Evolutionary conservation across 2,329 filamentous ascomycete genomes (phyloP).

Genomic region (Torrubiellomyces zombiae): DNA sequence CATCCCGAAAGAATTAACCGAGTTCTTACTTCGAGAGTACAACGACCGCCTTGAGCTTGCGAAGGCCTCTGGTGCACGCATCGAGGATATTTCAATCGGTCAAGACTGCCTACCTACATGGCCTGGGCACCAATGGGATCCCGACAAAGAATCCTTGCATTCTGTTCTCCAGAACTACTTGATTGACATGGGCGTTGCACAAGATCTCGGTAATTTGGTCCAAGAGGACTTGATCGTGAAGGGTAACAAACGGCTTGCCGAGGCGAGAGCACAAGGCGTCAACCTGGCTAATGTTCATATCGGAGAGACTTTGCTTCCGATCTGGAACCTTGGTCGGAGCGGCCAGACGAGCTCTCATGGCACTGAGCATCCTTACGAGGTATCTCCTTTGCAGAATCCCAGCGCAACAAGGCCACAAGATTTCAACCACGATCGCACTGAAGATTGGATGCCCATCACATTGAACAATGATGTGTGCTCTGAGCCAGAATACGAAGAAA

Average conservation of each 20-base stretch:
- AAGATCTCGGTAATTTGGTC: constrained; percentile 7
- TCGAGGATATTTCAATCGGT: constrained; percentile 10
- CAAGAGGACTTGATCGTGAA: constrained; percentile 10
- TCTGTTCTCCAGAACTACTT: constrained; percentile 10
- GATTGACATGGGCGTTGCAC: constrained; percentile 5
- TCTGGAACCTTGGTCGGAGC: constrained; percentile 8
- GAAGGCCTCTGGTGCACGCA: constrained; percentile 2
- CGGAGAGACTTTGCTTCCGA: constrained; percentile 12
- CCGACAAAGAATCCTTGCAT: constrained; percentile 9
- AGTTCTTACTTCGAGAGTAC: constrained; percentile 8
- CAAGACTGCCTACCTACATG: constrained; percentile 15
- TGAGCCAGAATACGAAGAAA: constrained; percentile 6
- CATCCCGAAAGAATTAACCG: constrained; percentile 7
- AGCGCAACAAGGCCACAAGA: too few species aligned
- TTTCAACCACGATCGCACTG: too few species aligned
- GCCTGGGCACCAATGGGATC: constrained; percentile 10
- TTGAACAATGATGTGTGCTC: constrained; percentile 9
- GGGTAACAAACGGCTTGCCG: constrained; percentile 10
- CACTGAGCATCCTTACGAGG: too few species aligned
- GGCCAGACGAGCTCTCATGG: too few species aligned
- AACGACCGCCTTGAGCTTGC: constrained; percentile 11
- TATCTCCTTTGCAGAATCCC: too few species aligned
- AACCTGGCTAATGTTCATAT: constrained; percentile 8
- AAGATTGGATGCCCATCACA: background rate
- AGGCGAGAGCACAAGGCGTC: constrained; percentile 10